Percentiles rank a stretch among this genome's conserved stretches.
Conservation (phyloP, 1,284 basidiomycete species). For the Tilletia indica region DNA sequence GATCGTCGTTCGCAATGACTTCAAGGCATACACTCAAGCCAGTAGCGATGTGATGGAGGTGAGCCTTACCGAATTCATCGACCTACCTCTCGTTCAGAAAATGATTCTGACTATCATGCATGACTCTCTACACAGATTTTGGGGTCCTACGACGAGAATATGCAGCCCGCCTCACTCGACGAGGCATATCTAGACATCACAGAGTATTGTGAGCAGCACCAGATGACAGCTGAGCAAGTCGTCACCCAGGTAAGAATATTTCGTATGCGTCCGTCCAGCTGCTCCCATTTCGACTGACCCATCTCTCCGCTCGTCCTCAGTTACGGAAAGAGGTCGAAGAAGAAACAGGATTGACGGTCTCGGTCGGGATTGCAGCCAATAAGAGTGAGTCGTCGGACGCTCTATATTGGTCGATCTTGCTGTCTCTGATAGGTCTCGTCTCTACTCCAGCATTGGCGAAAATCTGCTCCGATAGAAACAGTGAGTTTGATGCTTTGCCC, state of each 20-base stretch:
- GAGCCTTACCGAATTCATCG: background rate
- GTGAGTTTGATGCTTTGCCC: background rate
- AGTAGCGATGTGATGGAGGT: constrained; percentile 53
- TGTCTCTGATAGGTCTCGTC: background rate
- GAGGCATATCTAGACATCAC: constrained; percentile 83
- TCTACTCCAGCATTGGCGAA: constrained; percentile 53
- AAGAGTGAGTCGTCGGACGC: constrained; percentile 60
- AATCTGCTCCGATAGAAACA: constrained; percentile 82
- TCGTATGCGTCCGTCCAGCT: too few species aligned
- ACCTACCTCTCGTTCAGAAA: too few species aligned
- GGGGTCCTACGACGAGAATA: constrained; percentile 74
- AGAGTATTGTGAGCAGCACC: constrained; percentile 69
- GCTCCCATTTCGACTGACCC: too few species aligned
- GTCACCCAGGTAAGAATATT: constrained; percentile 69
- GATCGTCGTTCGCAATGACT: constrained; percentile 65
- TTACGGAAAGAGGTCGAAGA: constrained; percentile 36
- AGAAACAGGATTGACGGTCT: constrained; percentile 72
- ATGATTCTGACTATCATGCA: too few species aligned
- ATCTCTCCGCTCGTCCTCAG: constrained; percentile 16
- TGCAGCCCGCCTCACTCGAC: constrained; percentile 78
- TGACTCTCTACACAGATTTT: constrained; percentile 58
- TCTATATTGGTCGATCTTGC: background rate
- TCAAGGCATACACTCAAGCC: constrained; percentile 51
- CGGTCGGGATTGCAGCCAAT: constrained; percentile 66
- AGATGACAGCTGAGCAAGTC: constrained; percentile 69